Base-by-base conservation (phyloP, 2,329 filamentous ascomycete genomes). In the Eutypella sp. region DNA sequence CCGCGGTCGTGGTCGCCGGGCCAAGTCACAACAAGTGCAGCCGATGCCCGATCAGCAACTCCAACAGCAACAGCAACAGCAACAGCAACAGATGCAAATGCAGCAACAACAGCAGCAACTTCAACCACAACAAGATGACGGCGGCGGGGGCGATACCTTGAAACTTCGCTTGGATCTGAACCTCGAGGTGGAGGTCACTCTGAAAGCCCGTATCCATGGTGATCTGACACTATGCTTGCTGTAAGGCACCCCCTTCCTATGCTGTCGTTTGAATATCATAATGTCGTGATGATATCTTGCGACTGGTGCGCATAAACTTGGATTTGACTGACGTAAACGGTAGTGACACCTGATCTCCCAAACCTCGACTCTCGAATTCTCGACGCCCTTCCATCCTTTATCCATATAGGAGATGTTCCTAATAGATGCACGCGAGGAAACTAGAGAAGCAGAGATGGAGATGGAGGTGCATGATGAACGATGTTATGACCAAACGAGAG, bases 1-100 rank as follows among this genome's bases (percentile, higher is more conserved):
- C 11, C 52, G 52, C 10, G 51, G 52, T 25, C 52, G 54, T 39
- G 52, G 48, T 8, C 49, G 52, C 37, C 53, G 48, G 42, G 33
- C 42, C 13, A 51, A 48, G 44, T 19, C 44, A 44, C 45, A 47
- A 37, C 47, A 47, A 25, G 33, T 40, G 29, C 24, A 46, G 44
- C 48, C 20, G 18, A 47, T 33, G 40, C 37, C 49, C 11, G 37
- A 44, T 39, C 29, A 52, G 42, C 47, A 54, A 40, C 46, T 46
- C n/a, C 43, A 48, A 22, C 47, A 48, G 19, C 51, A 49, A 45
- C 49, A 52, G 29, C 53, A 53, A 40, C 49, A 50, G 20, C 47
- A 50, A 34, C 40, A 42, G 38, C 52, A 54, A 40, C 42, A 42
- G 44, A 42, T 44, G 38, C 45, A 50, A 23, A 8, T 31, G 36